phyloP scores from a whole-genome alignment of 495 filamentous ascomycete genomes.

The Sordaria brevicollis region DNA sequence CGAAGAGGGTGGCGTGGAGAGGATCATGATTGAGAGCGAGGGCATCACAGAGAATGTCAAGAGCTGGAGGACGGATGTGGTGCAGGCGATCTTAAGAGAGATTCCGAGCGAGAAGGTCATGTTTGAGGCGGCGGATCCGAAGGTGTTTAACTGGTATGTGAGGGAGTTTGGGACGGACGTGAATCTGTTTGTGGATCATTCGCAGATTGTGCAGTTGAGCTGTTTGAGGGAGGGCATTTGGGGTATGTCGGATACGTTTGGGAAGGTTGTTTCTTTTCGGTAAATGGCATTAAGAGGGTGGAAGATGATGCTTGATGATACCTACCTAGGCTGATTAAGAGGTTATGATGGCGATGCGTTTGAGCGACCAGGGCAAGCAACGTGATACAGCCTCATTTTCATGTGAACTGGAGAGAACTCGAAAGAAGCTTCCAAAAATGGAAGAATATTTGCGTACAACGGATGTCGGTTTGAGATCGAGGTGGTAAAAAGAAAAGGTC shows the following conservation, averaged over 20 bases:
- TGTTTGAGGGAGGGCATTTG: conserved; percentile 46
- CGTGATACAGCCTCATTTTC: too few species aligned
- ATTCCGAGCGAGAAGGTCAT: conserved; percentile 46
- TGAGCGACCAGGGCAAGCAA: too few species aligned
- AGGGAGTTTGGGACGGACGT: conserved; percentile 50
- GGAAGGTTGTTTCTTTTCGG: conserved; percentile 45
- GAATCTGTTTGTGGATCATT: conserved; percentile 51
- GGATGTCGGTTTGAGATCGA: too few species aligned
- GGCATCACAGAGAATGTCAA: conserved; percentile 51
- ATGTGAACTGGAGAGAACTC: too few species aligned
- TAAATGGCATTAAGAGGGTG: too few species aligned
- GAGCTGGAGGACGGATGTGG: conserved; percentile 47
- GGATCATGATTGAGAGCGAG: conserved; percentile 54
- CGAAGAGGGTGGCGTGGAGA: conserved; percentile 41
- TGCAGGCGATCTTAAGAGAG: conserved; percentile 43
- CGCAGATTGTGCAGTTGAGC: conserved; percentile 48
- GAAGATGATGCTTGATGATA: too few species aligned
- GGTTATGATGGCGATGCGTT: too few species aligned
- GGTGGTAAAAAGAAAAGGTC: too few species aligned
- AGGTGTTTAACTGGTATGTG: conserved; percentile 47
- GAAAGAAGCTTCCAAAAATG: too few species aligned
- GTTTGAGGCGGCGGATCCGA: conserved; percentile 52
- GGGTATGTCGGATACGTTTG: conserved; percentile 46
- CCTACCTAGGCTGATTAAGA: too few species aligned
- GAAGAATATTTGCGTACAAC: too few species aligned